Evolutionary conservation across 176 grass and related monocot genomes (phyloP).

Genomic region (Pontederia crassipes): DNA sequence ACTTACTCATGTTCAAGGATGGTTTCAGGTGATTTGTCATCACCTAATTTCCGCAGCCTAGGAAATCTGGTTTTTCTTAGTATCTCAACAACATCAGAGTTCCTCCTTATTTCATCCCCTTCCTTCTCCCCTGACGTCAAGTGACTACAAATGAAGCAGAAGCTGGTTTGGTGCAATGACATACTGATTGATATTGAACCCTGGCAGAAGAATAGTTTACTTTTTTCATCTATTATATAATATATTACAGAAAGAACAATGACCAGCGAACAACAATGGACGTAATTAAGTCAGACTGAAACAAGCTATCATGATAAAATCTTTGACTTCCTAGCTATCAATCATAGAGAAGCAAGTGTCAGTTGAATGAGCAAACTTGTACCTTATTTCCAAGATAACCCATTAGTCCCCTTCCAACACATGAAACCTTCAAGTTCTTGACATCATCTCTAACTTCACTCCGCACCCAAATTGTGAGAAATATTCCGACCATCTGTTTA

Average conservation of each 20-base stretch:
- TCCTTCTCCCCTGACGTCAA: slow-evolving; percentile 94
- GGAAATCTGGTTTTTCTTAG: slow-evolving; percentile 88
- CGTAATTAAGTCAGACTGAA: not conserved
- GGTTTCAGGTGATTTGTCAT: slow-evolving; percentile 73
- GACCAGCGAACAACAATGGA: not conserved
- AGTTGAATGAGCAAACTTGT: not conserved
- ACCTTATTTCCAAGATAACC: slow-evolving; percentile 99
- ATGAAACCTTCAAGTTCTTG: slow-evolving; percentile 91
- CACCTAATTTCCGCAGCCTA: slow-evolving; percentile 24
- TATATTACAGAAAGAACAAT: no score
- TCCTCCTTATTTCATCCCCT: slow-evolving; percentile 78
- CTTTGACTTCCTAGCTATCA: no score
- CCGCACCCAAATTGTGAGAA: slow-evolving; percentile 78
- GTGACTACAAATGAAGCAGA: slow-evolving; percentile 91
- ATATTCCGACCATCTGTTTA: slow-evolving; percentile 99
- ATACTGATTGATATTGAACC: slow-evolving; percentile 99
- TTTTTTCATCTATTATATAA: not conserved
- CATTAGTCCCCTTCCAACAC: slow-evolving; percentile 89
- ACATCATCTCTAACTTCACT: slow-evolving; percentile 80
- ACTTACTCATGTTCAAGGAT: slow-evolving; percentile 88
- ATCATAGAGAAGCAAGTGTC: not conserved
- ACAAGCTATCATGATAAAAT: no score
- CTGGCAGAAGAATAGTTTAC: slow-evolving; percentile 27
- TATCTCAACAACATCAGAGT: slow-evolving; percentile 83
- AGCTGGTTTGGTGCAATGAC: slow-evolving; percentile 76